Conservation (phyloP, 2,329 filamentous ascomycete genomes). For the Alternaria conjuncta region DNA sequence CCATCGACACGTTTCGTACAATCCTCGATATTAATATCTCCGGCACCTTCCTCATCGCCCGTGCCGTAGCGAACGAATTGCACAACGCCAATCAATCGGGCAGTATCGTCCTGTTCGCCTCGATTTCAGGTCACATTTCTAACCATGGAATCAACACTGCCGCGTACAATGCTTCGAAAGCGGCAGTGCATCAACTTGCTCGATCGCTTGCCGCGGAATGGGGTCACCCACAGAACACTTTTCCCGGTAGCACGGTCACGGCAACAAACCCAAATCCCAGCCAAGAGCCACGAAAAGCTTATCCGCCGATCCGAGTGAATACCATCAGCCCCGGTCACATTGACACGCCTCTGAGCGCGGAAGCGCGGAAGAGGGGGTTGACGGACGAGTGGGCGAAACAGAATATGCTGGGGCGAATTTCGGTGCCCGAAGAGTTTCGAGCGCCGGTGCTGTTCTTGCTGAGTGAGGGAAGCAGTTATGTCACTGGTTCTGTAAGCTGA, state of each 20-base stretch:
- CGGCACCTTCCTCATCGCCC: conserved; percentile 46
- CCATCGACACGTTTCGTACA: conserved; percentile 39
- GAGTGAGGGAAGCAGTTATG: conserved; percentile 64
- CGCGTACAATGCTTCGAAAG: conserved; percentile 62
- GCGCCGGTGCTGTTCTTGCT: conserved; percentile 40
- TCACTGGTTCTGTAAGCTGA: conserved; percentile 57
- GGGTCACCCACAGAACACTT: conserved; percentile 48
- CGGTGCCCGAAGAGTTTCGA: conserved; percentile 36
- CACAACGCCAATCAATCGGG: conserved; percentile 37
- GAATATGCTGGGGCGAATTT: conserved; percentile 46
- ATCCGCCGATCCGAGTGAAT: conserved; percentile 59
- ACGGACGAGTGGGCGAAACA: conserved; percentile 40
- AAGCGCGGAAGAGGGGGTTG: conserved; percentile 37
- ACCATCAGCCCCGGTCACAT: conserved; percentile 62
- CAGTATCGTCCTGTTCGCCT: conserved; percentile 49
- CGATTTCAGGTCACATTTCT: conserved; percentile 45
- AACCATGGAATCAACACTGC: conserved; percentile 51
- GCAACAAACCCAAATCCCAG: conserved; percentile 25
- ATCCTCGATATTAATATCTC: conserved; percentile 49
- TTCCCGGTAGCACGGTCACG: conserved; percentile 38
- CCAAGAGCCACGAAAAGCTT: conserved; percentile 14
- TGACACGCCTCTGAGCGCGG: conserved; percentile 50
- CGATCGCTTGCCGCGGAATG: conserved; percentile 61
- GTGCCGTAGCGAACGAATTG: conserved; percentile 43
- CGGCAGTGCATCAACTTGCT: conserved; percentile 60